Evolutionary conservation across 2,329 filamentous ascomycete species (phyloP).

Genomic region (Cladorrhinum sp.): DNA sequence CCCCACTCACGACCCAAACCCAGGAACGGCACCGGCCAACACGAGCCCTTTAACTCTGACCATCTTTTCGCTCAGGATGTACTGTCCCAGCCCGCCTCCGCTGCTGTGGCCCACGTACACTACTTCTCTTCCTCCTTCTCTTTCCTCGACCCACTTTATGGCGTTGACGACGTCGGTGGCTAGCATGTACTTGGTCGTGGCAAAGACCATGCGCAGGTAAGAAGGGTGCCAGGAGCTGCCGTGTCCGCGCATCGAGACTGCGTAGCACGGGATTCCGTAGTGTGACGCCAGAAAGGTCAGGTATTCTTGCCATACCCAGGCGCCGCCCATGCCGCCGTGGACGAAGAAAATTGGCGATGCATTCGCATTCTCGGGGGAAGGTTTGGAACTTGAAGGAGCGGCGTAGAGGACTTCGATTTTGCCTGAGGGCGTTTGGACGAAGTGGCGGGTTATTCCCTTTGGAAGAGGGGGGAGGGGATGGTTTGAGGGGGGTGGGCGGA

Average conservation of each 20-base stretch:
- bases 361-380: conserved; percentile 9
- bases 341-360: conserved; percentile 47
- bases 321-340: conserved; percentile 54
- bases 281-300: conserved; percentile 45
- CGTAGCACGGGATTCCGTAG: conserved; percentile 50
- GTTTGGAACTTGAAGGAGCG: conserved; percentile 30
- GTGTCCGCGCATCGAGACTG: conserved; percentile 51
- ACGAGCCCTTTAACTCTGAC: conserved; percentile 44
- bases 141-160: conserved; percentile 37
- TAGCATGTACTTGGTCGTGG: conserved; percentile 41
- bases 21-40: conserved; percentile 46
- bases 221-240: conserved; percentile 50
- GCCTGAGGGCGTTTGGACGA: conserved; percentile 43
- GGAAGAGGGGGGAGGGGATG: conserved; percentile 34
- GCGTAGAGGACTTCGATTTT: conserved; percentile 49
- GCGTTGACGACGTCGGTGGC: conserved; percentile 44
- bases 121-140: conserved; percentile 33
- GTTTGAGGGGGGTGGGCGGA: conserved; percentile 27
- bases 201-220: conserved; percentile 47
- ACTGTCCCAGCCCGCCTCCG: conserved; percentile 50
- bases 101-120: conserved; percentile 51
- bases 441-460: conserved; percentile 41
- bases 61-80: conserved; percentile 41
- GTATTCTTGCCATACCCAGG: conserved; percentile 51
- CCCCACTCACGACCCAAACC: conserved; percentile 47